A percentile compares a stretch with the other conserved stretches of the same genome.
phyloP scores from a whole-genome alignment of 2,329 filamentous ascomycete genomes.

The Phymatotrichopsis omnivora region DNA sequence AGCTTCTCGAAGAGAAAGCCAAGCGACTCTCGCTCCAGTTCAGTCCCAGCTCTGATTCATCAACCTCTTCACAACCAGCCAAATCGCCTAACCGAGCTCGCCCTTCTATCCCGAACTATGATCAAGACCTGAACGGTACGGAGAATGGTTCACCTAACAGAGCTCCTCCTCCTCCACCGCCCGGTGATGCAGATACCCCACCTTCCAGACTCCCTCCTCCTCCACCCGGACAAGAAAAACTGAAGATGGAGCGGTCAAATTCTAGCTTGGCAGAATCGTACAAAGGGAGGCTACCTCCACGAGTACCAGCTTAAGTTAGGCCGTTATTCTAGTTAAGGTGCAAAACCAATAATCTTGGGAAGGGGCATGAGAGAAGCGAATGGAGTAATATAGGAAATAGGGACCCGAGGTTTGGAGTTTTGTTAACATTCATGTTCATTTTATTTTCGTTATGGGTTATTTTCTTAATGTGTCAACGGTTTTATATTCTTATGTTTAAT shows the following conservation, averaged over 20 bases:
- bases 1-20: conserved; percentile 28
- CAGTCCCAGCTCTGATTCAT: conserved; percentile 6
- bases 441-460: no score
- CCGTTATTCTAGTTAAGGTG: no score
- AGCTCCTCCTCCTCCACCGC: conserved; percentile 9
- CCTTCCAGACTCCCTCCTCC: background rate
- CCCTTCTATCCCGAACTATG: conserved; percentile 14
- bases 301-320: conserved; percentile 15
- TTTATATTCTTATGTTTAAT: no score
- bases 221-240: background rate
- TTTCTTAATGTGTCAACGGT: no score
- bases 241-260: conserved; percentile 18
- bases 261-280: conserved; percentile 21
- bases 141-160: conserved; percentile 18
- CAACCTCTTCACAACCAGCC: background rate
- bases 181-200: background rate
- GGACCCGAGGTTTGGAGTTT: no score
- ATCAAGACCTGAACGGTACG: conserved; percentile 5
- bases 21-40: conserved; percentile 23
- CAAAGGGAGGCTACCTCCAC: conserved; percentile 18
- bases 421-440: no score
- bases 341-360: no score
- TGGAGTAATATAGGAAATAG: no score
- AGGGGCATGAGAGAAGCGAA: no score
- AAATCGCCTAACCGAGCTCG: conserved; percentile 3